Evolutionary conservation across 2,329 filamentous ascomycete species (phyloP).

Genomic region (Aspergillus sp.): DNA sequence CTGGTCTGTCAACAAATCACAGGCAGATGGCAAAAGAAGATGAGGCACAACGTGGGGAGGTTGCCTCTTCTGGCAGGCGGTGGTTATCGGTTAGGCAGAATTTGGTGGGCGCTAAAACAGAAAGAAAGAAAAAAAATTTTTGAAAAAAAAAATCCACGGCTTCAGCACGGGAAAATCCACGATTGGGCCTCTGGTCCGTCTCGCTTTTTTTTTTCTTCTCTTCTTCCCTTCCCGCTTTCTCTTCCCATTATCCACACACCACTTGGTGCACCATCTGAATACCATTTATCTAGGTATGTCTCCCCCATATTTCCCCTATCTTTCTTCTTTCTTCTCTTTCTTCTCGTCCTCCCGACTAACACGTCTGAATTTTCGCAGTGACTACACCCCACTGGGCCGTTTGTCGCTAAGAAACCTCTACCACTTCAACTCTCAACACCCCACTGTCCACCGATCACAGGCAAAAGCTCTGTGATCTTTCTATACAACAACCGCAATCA

Average conservation of each 20-base stretch:
- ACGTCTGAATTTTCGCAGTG: slow-evolving; percentile 2
- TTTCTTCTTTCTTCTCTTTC: not conserved
- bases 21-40: slow-evolving; percentile 8
- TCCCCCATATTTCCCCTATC: not conserved
- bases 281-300: not conserved
- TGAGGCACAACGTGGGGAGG: slow-evolving; percentile 9
- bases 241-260: slow-evolving; percentile 19
- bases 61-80: slow-evolving; percentile 15
- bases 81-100: slow-evolving; percentile 20
- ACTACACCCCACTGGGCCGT: slow-evolving; percentile 15
- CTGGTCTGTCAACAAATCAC: slow-evolving; percentile 5
- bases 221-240: slow-evolving; percentile 20
- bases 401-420: slow-evolving; percentile 31
- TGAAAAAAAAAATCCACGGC: not conserved
- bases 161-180: not conserved
- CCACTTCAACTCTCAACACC: slow-evolving; percentile 31
- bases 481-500: slow-evolving; percentile 71
- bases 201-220: slow-evolving; percentile 7
- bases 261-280: slow-evolving; percentile 1
- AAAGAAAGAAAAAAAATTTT: slow-evolving; percentile 14
- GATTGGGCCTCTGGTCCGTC: not conserved
- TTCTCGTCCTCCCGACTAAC: not conserved
- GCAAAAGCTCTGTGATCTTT: slow-evolving; percentile 67
- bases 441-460: slow-evolving; percentile 58
- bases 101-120: slow-evolving; percentile 18